phyloP scores from a whole-genome alignment of 257 asterid genomes.

The Ilex asprella region DNA sequence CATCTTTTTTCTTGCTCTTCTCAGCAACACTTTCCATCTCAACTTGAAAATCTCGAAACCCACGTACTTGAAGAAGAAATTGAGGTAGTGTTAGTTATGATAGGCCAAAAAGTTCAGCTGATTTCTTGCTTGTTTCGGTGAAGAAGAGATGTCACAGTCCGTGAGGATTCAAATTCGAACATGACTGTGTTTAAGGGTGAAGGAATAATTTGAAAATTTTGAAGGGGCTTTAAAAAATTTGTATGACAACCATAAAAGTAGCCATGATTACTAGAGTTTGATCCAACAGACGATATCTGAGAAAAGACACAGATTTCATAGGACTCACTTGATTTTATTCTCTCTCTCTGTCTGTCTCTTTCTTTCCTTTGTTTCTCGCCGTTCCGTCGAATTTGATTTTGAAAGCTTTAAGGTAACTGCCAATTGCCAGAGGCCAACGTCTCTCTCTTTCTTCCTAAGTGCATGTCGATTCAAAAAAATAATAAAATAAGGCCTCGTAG shows the following conservation, averaged over 20 bases:
- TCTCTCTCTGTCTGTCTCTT: slow-evolving; percentile 21
- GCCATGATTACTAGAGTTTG: slow-evolving; percentile 14
- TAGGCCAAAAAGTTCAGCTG: neutral
- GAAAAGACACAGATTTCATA: neutral
- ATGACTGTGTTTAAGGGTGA: neutral
- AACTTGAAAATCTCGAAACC: slow-evolving; percentile 16
- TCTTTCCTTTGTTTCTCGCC: slow-evolving; percentile 8
- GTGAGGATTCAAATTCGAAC: neutral
- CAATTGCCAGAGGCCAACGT: slow-evolving; percentile 37
- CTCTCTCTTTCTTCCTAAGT: slow-evolving; percentile 18
- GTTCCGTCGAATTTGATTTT: slow-evolving; percentile 30
- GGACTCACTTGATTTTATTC: slow-evolving; percentile 27
- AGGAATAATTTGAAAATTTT: neutral
- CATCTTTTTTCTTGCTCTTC: slow-evolving; percentile 28
- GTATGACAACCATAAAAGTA: neutral
- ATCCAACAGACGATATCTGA: slow-evolving; percentile 5
- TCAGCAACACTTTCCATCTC: slow-evolving; percentile 44
- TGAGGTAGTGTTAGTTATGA: neutral
- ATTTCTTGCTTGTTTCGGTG: neutral
- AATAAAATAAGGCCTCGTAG: slow-evolving; percentile 20
- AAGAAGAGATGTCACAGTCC: neutral
- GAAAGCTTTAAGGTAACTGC: slow-evolving; percentile 29
- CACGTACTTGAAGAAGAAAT: neutral
- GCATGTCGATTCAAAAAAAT: slow-evolving; percentile 26
- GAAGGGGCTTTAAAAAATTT: neutral